Evolutionary conservation across 352 stramenopile species (phyloP).

Genomic region (Phytophthora meadii): DNA sequence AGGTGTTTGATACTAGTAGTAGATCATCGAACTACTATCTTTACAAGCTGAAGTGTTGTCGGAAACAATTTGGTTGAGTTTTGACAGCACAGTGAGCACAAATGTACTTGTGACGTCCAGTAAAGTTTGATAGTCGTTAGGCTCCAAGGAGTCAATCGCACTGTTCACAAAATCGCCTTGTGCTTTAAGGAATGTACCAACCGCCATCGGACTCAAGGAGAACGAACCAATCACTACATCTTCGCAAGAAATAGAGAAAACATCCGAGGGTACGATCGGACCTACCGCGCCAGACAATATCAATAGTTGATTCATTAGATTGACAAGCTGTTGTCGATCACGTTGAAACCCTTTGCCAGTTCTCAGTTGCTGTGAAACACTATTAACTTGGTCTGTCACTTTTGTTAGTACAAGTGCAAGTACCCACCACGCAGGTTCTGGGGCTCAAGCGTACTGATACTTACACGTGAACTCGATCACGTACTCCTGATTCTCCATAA

Average conservation of each 20-base stretch:
- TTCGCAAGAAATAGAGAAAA: conserved; percentile 33
- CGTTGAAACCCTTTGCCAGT: conserved; percentile 12
- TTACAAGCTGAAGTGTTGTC: conserved; percentile 5
- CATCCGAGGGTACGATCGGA: conserved; percentile 26
- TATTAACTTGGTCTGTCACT: conserved; percentile 13
- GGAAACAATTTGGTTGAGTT: conserved; percentile 20
- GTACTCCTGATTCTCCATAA: conserved; percentile 15
- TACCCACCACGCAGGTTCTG: conserved; percentile 31
- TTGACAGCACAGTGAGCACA: conserved; percentile 28
- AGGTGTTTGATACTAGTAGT: conserved; percentile 12
- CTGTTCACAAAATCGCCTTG: conserved; percentile 23
- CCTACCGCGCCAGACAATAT: conserved; percentile 31
- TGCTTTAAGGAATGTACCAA: conserved; percentile 28
- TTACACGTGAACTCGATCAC: conserved; percentile 14
- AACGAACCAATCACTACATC: conserved; percentile 36
- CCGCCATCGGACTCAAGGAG: conserved; percentile 17
- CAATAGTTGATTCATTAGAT: conserved; percentile 26
- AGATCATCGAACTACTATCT: background rate
- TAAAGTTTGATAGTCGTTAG: conserved; percentile 12
- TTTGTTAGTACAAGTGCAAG: conserved; percentile 24
- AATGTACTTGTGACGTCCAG: conserved; percentile 30
- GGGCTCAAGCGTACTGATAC: conserved; percentile 1
- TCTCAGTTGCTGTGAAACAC: conserved; percentile 10
- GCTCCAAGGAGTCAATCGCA: conserved; percentile 15
- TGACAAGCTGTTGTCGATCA: conserved; percentile 25